Base-by-base conservation (phyloP, 2,329 filamentous ascomycete species). In the Akanthomyces lecanii region DNA sequence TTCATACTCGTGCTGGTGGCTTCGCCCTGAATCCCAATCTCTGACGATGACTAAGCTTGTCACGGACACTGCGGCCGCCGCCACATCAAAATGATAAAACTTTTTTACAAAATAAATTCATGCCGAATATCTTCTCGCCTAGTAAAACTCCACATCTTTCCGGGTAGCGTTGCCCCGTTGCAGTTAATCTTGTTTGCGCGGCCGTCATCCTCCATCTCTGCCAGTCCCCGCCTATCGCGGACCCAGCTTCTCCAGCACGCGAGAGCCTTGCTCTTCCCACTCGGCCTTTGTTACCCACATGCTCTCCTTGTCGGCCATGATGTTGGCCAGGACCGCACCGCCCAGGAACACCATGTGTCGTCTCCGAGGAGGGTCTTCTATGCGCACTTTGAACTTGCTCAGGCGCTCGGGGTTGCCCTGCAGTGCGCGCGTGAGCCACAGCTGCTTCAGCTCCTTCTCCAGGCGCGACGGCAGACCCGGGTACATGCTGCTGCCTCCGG, bases 331-430 rank as follows among this genome's bases (percentile, higher is more conserved):
- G 66, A 99, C 95, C 30, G 95, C 95, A 70, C 95, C 95, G 64
- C 95, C 95, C 62, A 99, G 79, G 84, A 99, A 98, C n/a, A 99
- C 95, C 93, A 99, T 98, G 82, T 99, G 95, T 77, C 94, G 85
- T 80, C 95, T 86, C 78, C 95, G 86, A 40, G 95, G 95, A 58
- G 95, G 95, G 76, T 99, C 95, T 77, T 99, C 95, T 82, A 99
- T 98, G 76, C 95, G 87, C 68, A 99, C 94, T 86, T 98, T 99
- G 85, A 99, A 99, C 87, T 98, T 99, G 87, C 86, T 91, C 72
- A 99, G 78, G 68, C 95, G 86, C 79, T 98, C 94, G 0, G 95
- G 94, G 77, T 99, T 92, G 64, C 94, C 93, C 64, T 89, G 85
- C 69, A 99, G 81, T 50, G 97, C 92, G 68, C 89, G 89, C 61